These are phyloP conservation scores for Eimeria brunetti DNA, from an alignment of 169 alveolate genomes.

Conservation along the genomic window DNA sequence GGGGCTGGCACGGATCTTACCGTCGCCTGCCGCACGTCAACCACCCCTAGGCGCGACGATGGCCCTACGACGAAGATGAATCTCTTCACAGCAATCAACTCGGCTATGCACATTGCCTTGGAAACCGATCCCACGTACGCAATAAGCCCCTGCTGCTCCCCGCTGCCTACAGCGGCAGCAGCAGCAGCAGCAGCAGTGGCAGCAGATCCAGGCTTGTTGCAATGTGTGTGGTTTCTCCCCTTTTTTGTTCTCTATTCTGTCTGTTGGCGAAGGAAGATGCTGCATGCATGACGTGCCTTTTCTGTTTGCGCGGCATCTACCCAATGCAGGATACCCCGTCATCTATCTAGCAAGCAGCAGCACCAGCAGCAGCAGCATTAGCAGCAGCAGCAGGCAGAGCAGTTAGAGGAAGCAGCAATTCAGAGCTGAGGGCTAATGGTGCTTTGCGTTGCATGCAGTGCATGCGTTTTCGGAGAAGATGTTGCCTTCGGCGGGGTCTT, in stretches of 20 bases:
- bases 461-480: conserved; percentile 97
- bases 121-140: conserved; percentile 93
- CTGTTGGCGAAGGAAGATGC: too few relatives aligned
- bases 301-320: too few relatives aligned
- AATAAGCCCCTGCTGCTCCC: neutral
- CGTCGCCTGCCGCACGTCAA: conserved; percentile 72
- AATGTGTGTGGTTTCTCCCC: too few relatives aligned
- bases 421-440: neutral
- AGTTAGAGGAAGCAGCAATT: neutral
- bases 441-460: conserved; percentile 46
- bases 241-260: too few relatives aligned
- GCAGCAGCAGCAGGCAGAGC: neutral
- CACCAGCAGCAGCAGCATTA: neutral
- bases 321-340: too few relatives aligned
- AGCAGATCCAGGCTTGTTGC: too few relatives aligned
- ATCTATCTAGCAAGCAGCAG: neutral
- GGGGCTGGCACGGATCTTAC: conserved; percentile 73
- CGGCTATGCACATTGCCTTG: conserved; percentile 95
- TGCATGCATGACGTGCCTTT: too few relatives aligned
- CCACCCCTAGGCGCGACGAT: conserved; percentile 30
- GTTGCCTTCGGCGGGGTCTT: conserved; percentile 99
- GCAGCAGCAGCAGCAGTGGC: neutral
- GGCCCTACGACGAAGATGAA: conserved; percentile 89
- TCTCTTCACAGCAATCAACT: conserved; percentile 95
- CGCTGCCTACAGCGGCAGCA: neutral